A percentile compares a stretch with the other conserved stretches of the same genome.
These are phyloP conservation scores for Massarina eburnea DNA, from an alignment of 2,329 filamentous ascomycete genomes.

Conservation along the genomic window DNA sequence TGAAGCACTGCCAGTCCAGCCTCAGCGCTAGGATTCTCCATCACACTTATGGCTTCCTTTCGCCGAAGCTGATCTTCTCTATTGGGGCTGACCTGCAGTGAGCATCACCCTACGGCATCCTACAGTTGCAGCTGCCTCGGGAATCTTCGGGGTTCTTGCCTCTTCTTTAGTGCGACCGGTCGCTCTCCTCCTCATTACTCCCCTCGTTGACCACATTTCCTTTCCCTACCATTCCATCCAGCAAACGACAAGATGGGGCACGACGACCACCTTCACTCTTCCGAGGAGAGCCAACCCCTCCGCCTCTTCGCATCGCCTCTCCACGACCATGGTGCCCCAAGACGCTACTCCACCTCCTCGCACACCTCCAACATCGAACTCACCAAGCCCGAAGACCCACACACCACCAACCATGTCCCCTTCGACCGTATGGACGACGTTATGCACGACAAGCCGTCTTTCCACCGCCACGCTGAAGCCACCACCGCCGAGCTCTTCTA, in stretches of 20 bases:
- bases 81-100: no score
- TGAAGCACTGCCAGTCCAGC: no score
- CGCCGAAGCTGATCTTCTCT: no score
- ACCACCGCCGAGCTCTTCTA: constrained; percentile 61
- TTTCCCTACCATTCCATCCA: not conserved
- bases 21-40: no score
- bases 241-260: not conserved
- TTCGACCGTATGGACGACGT: constrained; percentile 16
- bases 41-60: no score
- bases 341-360: not conserved
- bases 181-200: not conserved
- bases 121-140: not conserved
- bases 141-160: not conserved
- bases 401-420: constrained; percentile 8
- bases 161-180: not conserved
- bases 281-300: constrained; percentile 16
- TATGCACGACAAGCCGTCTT: constrained; percentile 20
- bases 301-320: constrained; percentile 23
- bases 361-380: constrained; percentile 6
- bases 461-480: constrained; percentile 52
- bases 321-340: constrained; percentile 1
- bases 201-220: not conserved
- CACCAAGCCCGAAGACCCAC: constrained; percentile 8
- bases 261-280: constrained; percentile 6
- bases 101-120: no score